Evolutionary conservation across 345 rosid genomes (phyloP).

Genomic region (Streptanthus diversifolius): DNA sequence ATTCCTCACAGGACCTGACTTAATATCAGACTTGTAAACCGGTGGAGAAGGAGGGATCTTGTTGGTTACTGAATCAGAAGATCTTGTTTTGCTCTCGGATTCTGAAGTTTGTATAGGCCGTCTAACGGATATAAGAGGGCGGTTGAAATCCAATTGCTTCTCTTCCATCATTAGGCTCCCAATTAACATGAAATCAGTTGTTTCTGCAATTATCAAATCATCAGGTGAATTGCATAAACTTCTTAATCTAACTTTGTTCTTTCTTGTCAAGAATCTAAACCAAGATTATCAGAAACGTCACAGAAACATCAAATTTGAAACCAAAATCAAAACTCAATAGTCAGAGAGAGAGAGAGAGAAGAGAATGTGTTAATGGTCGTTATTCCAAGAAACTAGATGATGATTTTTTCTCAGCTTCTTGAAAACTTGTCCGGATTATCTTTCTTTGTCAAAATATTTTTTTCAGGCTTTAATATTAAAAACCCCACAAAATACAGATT

Average conservation of each 20-base stretch:
- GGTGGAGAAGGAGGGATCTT: conserved; percentile 51
- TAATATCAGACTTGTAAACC: conserved; percentile 65
- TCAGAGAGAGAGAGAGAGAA: neutral
- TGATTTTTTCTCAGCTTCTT: conserved; percentile 5
- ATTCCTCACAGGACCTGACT: conserved; percentile 78
- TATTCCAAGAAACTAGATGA: neutral
- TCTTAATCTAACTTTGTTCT: neutral
- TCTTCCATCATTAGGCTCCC: conserved; percentile 63
- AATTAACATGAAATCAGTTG: conserved; percentile 30
- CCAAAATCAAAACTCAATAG: neutral
- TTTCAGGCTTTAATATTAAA: neutral
- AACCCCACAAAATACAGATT: neutral
- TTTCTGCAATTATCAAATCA: conserved; percentile 30
- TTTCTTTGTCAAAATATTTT: neutral
- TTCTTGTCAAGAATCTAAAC: neutral
- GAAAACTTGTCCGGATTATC: neutral
- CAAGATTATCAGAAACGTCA: neutral
- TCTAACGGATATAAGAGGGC: conserved; percentile 75
- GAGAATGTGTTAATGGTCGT: neutral
- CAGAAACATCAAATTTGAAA: neutral
- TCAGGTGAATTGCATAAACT: neutral
- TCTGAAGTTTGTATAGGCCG: conserved; percentile 42
- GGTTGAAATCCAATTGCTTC: conserved; percentile 72
- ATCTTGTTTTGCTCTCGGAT: conserved; percentile 42
- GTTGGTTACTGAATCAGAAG: conserved; percentile 29